Percentiles rank a stretch among this genome's conserved stretches.
These are phyloP conservation scores for Arthonia radiata DNA, from an alignment of 495 filamentous ascomycete genomes.

Conservation along the genomic window DNA sequence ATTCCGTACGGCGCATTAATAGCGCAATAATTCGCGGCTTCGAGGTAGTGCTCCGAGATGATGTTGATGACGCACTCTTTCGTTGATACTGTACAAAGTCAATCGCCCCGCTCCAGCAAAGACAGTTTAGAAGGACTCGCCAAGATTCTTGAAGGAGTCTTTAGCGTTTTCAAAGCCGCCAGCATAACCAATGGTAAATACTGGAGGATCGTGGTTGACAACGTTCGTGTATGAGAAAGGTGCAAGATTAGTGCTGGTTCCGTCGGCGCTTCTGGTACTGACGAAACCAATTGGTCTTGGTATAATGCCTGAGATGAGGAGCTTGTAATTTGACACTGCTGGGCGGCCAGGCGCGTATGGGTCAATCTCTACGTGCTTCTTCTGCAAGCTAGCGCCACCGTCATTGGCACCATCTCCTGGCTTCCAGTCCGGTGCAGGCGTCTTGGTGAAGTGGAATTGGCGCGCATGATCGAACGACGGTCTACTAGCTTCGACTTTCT, in stretches of 20 bases:
- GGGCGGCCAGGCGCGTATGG: constrained; percentile 50
- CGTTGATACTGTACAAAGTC: neutral
- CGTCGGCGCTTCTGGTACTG: constrained; percentile 33
- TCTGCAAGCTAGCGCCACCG: constrained; percentile 24
- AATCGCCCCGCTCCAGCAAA: neutral
- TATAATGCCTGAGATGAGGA: constrained; percentile 67
- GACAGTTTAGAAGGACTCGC: constrained; percentile 35
- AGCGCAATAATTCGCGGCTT: constrained; percentile 60
- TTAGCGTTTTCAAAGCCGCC: constrained; percentile 30
- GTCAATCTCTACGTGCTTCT: constrained; percentile 55
- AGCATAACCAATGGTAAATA: constrained; percentile 58
- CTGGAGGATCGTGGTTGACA: constrained; percentile 69
- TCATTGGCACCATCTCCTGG: constrained; percentile 54
- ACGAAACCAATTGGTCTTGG: constrained; percentile 53
- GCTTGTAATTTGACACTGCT: constrained; percentile 61
- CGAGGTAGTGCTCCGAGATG: constrained; percentile 59
- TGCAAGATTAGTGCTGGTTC: constrained; percentile 44
- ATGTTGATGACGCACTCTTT: constrained; percentile 55
- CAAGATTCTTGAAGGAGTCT: constrained; percentile 53
- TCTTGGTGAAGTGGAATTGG: constrained; percentile 38
- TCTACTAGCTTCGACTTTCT: constrained; percentile 44
- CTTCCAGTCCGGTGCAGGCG: constrained; percentile 51
- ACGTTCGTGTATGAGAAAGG: constrained; percentile 72
- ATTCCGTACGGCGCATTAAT: constrained; percentile 59
- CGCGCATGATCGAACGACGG: constrained; percentile 32